Base-by-base conservation (phyloP, 129 eudicot species). In the Flaveria sonorensis region DNA sequence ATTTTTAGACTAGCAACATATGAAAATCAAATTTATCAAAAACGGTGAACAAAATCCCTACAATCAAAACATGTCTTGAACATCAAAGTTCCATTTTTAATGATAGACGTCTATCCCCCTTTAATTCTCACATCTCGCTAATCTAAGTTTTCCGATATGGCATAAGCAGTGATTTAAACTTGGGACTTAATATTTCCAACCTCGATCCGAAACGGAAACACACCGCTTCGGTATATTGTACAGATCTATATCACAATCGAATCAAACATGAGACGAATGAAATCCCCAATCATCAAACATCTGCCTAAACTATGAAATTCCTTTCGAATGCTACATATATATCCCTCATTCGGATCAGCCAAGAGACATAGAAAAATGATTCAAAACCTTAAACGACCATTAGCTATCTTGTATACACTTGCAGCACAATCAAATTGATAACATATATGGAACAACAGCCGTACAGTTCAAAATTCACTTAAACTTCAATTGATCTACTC, bases 361-460 rank as follows among this genome's bases (percentile, higher is more conserved):
- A 74, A 42, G 53, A 46, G 36, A 18, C 71, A 70, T 24, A 18
- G 7, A 2, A 2, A 11, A 40, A 47, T 71, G 65, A 71, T 71
- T 60, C 77, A 48, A 56, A 48, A 60, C 0, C 72, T 65, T 77
- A 50, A 51, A 79, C 2, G 0, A 79, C 71, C 72, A 79, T n/a
- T 32, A 70, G 20, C 63, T 48, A 70, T 79, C 72, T 52, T 14
- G 13, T 36, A 79, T 3, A 71, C 66, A 71, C 61, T 60, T 79
- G 62, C 14, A 60, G 28, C 72, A 51, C 45, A 71, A 50, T 16
- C 66, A 62, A 71, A 63, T 10, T 73, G 53, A 3, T 63, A 23
- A 40, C 46, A 71, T 3, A 50, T 1, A 53, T 21, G 51, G 51
- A 73, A 66, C 18, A 59, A 26, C 45, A 30, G 18, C 46, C 6